phyloP scores from a whole-genome alignment of 2,329 filamentous ascomycete genomes.

The Ophiostoma ulmi region DNA sequence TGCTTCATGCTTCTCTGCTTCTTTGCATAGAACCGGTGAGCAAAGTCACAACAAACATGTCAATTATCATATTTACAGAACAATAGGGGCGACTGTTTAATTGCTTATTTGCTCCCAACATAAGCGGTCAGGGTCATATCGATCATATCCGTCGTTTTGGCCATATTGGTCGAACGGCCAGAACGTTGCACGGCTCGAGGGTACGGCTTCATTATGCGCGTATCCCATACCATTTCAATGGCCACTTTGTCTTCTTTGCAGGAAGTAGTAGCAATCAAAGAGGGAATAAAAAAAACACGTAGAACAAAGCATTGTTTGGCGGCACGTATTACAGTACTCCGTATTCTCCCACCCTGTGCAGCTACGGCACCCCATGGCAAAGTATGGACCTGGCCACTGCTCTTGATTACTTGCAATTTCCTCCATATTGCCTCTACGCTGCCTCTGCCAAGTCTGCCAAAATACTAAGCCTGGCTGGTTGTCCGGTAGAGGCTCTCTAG shows the following conservation, averaged over 20 bases:
- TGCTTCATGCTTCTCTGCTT: background rate
- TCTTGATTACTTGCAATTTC: background rate
- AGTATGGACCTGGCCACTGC: background rate
- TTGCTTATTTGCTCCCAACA: background rate
- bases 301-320: constrained; percentile 3
- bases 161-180: background rate
- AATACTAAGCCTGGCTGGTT: background rate
- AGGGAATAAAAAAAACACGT: background rate
- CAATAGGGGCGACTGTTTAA: background rate
- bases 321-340: background rate
- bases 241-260: background rate
- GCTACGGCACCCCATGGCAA: background rate
- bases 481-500: background rate
- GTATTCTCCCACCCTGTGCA: background rate
- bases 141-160: background rate
- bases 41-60: background rate
- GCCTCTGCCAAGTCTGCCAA: background rate
- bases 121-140: background rate
- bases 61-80: constrained; percentile 6
- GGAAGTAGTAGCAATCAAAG: background rate
- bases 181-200: constrained; percentile 4
- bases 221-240: background rate
- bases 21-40: constrained; percentile 6
- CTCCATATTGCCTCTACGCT: too few species aligned
- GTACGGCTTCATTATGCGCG: background rate